Evolutionary conservation across 371 early-diverging fungal genomes (phyloP), one percentile per base, ranked within the genome.

Genomic region (Lichtheimia ramosa): DNA sequence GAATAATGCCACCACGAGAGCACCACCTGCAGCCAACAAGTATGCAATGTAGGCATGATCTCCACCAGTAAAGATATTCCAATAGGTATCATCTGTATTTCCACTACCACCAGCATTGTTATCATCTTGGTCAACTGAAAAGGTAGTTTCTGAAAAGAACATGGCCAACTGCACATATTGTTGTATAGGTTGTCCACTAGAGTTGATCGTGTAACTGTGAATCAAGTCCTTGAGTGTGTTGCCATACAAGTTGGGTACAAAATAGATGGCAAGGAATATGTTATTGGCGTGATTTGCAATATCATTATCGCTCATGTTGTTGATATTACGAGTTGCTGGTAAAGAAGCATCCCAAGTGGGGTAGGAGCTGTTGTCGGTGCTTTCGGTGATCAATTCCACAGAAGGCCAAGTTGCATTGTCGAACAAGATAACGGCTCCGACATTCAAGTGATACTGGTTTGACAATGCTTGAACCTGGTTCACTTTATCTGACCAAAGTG

Each of bases 401-500:
- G 64, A 27, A 25, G 27, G 27, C 40, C 69, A 73, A 7, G 43
- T 50, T 13, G 56, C 39, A 48, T 76, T 61, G 39, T 79, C 75
- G 49, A 71, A 73, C 34, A 79, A 54, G 8, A 79, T 39, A 10
- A 64, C 54, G 12, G 68, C 73, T 16, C 59, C 48, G n/a, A 79
- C 39, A 43, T 66, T 57, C 2, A 79, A 65, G 0, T 56, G 23
- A 46, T 67, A 61, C 13, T 48, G 6, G 3, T 51, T 24, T 0
- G 80, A 70, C 13, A 74, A 14, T 6, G 40, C 28, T 43, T 66
- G 63, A 1, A 68, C 53, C 2, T 55, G 63, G 34, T 63, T 34
- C n/a, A 79, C 56, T 57, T 79, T 79, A 23, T 69, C 71, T 8
- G 66, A 63, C 75, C 76, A 79, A n/a, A 21, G 27, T 24, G 39